Conservation (phyloP, 495 filamentous ascomycete species). For the Trichoderma reesei region DNA sequence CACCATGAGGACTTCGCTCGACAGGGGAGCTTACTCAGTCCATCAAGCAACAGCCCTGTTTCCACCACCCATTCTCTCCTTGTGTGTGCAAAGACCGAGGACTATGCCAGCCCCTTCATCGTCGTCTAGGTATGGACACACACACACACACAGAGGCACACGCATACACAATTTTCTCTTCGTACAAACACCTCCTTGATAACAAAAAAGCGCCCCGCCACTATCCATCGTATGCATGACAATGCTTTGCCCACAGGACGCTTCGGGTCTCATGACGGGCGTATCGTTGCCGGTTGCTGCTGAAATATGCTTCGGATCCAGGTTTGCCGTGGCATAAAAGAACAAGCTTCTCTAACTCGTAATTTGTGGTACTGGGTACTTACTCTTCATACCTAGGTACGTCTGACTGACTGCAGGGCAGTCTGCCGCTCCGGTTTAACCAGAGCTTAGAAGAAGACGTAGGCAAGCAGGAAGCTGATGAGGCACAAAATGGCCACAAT, state of each 20-base stretch:
- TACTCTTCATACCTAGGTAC: too few relatives aligned
- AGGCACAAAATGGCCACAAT: conserved; percentile 76
- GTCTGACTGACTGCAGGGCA: background rate
- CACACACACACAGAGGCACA: too few relatives aligned
- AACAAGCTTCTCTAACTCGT: too few relatives aligned
- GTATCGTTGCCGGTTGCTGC: too few relatives aligned
- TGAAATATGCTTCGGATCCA: too few relatives aligned
- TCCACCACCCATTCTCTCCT: background rate
- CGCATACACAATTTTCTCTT: background rate
- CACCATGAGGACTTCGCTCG: background rate
- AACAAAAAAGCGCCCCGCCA: background rate
- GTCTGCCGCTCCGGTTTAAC: background rate
- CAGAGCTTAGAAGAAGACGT: conserved; percentile 72
- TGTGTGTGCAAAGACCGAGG: background rate
- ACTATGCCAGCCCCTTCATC: too few relatives aligned
- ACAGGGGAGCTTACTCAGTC: background rate
- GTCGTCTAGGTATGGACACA: too few relatives aligned
- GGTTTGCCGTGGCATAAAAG: too few relatives aligned
- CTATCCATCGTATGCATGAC: background rate
- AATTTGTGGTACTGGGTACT: too few relatives aligned
- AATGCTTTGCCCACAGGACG: too few relatives aligned
- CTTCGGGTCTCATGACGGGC: too few relatives aligned
- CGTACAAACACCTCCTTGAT: background rate
- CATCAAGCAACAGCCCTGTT: background rate
- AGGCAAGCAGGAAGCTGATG: conserved; percentile 83